phyloP scores from a whole-genome alignment of 441 rosid species.

The Adansonia gregorii region DNA sequence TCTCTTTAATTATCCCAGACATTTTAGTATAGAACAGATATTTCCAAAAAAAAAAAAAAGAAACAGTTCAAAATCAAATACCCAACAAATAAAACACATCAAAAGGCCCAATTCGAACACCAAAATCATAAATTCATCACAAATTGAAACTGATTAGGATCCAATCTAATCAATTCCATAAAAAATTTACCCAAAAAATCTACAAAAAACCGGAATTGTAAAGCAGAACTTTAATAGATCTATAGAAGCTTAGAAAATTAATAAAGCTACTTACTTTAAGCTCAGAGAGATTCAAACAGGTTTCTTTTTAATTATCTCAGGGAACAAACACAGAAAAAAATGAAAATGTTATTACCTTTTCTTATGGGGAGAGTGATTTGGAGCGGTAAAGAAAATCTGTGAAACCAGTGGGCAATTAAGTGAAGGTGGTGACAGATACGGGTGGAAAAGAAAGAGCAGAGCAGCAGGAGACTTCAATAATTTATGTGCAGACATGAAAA shows the following conservation, averaged over 20 bases:
- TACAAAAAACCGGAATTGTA: not conserved
- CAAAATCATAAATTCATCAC: not conserved
- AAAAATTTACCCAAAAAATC: not conserved
- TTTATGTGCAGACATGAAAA: conserved; percentile 17
- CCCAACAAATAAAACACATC: conserved; percentile 15
- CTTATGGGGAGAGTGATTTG: not conserved
- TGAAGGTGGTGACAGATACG: not conserved
- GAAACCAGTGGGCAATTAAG: not conserved
- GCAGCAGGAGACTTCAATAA: conserved; percentile 15
- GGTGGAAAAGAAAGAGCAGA: not conserved
- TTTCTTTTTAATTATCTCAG: not conserved
- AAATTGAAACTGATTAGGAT: conserved; percentile 3
- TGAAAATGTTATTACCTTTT: not conserved
- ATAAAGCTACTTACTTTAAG: conserved; percentile 4
- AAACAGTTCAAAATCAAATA: conserved; percentile 10
- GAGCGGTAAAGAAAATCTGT: not conserved
- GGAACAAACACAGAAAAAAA: conserved; percentile 4
- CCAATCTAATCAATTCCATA: conserved; percentile 6
- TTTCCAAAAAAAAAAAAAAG: not conserved
- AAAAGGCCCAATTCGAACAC: not conserved
- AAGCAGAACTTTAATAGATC: not conserved
- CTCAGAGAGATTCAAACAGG: not conserved
- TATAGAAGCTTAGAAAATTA: not conserved
- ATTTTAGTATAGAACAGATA: not conserved
- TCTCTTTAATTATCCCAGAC: no score